A percentile compares a stretch with the other conserved stretches of the same genome.
phyloP scores from a whole-genome alignment of 441 rosid genomes.

The Aleurites moluccanus region DNA sequence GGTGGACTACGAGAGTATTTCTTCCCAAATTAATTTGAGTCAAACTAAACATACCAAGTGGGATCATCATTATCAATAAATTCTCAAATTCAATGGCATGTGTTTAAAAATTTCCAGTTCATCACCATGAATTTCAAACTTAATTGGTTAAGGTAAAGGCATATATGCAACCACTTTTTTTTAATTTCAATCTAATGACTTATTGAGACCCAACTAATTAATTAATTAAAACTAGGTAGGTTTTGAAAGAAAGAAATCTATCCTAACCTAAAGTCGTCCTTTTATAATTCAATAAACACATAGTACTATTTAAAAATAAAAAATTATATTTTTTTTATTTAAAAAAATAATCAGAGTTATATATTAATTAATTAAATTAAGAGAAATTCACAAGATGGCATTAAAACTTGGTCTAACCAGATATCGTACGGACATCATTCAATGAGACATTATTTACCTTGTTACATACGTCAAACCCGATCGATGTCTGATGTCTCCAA shows the following conservation, averaged over 20 bases:
- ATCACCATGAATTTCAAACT: constrained; percentile 9
- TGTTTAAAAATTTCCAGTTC: neutral
- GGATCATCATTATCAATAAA: constrained; percentile 9
- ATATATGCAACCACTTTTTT: neutral
- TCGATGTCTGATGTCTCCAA: constrained; percentile 21
- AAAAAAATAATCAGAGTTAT: neutral
- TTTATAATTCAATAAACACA: no score
- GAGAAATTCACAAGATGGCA: constrained; percentile 41
- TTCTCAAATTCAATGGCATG: neutral
- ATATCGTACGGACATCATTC: constrained; percentile 17
- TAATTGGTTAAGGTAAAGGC: constrained; percentile 21
- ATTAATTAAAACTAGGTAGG: no score
- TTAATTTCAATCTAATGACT: no score
- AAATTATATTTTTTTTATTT: neutral
- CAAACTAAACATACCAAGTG: constrained; percentile 3
- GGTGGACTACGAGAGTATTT: no score
- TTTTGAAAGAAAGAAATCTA: no score
- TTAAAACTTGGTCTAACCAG: constrained; percentile 25
- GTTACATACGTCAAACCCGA: constrained; percentile 19
- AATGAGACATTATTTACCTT: constrained; percentile 20
- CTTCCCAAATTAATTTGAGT: neutral
- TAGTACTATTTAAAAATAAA: no score
- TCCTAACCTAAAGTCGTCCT: no score
- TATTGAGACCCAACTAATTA: no score
- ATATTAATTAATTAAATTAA: neutral